A percentile compares a stretch with the other conserved stretches of the same genome.
Conservation (phyloP, 2,329 filamentous ascomycete genomes). For the Chaetomiaceae sp. region DNA sequence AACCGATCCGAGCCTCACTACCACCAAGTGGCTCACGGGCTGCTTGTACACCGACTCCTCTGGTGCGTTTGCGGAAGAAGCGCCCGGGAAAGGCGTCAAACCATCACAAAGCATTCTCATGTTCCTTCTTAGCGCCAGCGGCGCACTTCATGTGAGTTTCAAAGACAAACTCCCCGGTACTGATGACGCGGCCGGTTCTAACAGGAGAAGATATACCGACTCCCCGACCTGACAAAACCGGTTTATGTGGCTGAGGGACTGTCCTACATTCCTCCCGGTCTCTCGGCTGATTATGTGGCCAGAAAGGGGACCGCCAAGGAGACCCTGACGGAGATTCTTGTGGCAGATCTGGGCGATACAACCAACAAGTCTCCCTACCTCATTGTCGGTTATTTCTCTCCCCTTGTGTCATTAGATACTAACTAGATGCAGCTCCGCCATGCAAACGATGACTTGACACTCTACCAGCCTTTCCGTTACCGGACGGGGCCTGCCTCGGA, state of each 20-base stretch:
- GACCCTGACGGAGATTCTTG: slow-evolving; percentile 69
- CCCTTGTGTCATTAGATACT: background rate
- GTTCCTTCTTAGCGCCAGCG: slow-evolving; percentile 72
- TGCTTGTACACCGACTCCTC: slow-evolving; percentile 71
- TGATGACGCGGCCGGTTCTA: slow-evolving; percentile 2
- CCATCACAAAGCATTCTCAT: slow-evolving; percentile 55
- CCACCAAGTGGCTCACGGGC: slow-evolving; percentile 74
- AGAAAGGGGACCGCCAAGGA: slow-evolving; percentile 70
- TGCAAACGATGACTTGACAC: slow-evolving; percentile 71
- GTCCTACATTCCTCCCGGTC: slow-evolving; percentile 68
- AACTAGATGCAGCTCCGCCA: slow-evolving; percentile 60
- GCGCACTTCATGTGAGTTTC: slow-evolving; percentile 67
- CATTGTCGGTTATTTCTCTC: slow-evolving; percentile 53
- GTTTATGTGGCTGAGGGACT: slow-evolving; percentile 73
- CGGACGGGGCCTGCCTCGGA: slow-evolving; percentile 35
- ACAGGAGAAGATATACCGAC: slow-evolving; percentile 61
- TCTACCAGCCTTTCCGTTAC: slow-evolving; percentile 75
- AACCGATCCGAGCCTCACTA: slow-evolving; percentile 49
- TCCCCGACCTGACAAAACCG: slow-evolving; percentile 67
- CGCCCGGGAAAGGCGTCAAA: slow-evolving; percentile 37
- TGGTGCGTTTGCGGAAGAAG: slow-evolving; percentile 47
- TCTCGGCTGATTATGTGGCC: slow-evolving; percentile 66
- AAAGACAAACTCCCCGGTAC: too few relatives aligned
- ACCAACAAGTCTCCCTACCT: slow-evolving; percentile 70
- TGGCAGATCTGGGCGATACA: slow-evolving; percentile 78